Conservation (phyloP, 2,329 filamentous ascomycete species). For the Fonsecaea nubica region DNA sequence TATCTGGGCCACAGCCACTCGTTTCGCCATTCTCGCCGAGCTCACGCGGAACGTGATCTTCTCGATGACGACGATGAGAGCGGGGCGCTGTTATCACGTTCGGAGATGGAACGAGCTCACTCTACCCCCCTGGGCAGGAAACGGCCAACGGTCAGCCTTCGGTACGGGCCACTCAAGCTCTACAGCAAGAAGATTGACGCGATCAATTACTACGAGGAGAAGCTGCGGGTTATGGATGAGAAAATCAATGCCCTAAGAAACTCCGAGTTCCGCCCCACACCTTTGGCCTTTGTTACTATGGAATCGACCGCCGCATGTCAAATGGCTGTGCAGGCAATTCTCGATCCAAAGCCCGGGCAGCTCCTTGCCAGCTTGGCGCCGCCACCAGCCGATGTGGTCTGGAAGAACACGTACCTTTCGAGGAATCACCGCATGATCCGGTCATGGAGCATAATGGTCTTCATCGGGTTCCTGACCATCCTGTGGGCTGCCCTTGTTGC, state of each 20-base stretch:
- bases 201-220: slow-evolving; percentile 92
- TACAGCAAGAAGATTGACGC: slow-evolving; percentile 79
- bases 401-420: slow-evolving; percentile 88
- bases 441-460: slow-evolving; percentile 81
- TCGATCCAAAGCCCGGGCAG: slow-evolving; percentile 86
- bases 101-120: slow-evolving; percentile 49
- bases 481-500: slow-evolving; percentile 87
- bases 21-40: slow-evolving; percentile 56
- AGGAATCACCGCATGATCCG: slow-evolving; percentile 75
- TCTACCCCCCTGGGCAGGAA: slow-evolving; percentile 53
- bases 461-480: slow-evolving; percentile 82
- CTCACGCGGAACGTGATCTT: slow-evolving; percentile 48
- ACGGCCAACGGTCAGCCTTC: slow-evolving; percentile 74
- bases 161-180: slow-evolving; percentile 78
- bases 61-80: slow-evolving; percentile 63
- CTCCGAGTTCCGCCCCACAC: slow-evolving; percentile 77
- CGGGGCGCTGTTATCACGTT: slow-evolving; percentile 62
- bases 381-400: slow-evolving; percentile 89
- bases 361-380: slow-evolving; percentile 86
- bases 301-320: slow-evolving; percentile 90
- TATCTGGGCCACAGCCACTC: slow-evolving; percentile 63
- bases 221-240: slow-evolving; percentile 78
- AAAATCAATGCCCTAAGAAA: slow-evolving; percentile 72
- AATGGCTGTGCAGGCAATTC: slow-evolving; percentile 93
- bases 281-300: slow-evolving; percentile 96